Evolutionary conservation across 805 yeast species (phyloP).

Genomic region (Metschnikowia lochheadii): DNA sequence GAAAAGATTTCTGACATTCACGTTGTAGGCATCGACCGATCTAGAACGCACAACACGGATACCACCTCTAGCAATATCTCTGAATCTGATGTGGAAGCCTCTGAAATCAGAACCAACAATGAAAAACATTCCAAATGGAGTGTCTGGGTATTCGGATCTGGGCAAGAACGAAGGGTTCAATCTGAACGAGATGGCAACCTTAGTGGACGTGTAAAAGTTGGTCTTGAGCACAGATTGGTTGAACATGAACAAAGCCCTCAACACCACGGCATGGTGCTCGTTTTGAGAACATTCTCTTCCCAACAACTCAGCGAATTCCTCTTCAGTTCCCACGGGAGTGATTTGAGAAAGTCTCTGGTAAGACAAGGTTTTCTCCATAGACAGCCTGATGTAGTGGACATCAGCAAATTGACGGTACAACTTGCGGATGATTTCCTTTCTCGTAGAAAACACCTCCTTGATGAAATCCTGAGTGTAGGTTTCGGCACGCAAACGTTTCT

Average conservation of each 20-base stretch:
- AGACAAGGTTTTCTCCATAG: slow-evolving; percentile 73
- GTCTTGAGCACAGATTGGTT: slow-evolving; percentile 88
- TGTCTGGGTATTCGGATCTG: slow-evolving; percentile 79
- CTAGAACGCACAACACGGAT: slow-evolving; percentile 90
- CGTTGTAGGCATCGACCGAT: slow-evolving; percentile 76
- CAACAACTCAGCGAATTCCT: slow-evolving; percentile 67
- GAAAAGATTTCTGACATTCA: slow-evolving; percentile 81
- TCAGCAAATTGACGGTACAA: slow-evolving; percentile 90
- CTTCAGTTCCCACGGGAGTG: slow-evolving; percentile 68
- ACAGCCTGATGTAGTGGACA: slow-evolving; percentile 72
- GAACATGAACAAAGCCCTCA: slow-evolving; percentile 77
- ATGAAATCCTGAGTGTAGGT: slow-evolving; percentile 87
- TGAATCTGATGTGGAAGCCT: slow-evolving; percentile 95
- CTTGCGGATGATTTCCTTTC: slow-evolving; percentile 70
- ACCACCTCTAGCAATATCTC: slow-evolving; percentile 98
- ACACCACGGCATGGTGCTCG: slow-evolving; percentile 71
- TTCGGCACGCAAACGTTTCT: slow-evolving; percentile 86
- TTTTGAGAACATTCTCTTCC: slow-evolving; percentile 72
- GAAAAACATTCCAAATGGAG: slow-evolving; percentile 91
- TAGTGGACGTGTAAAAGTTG: slow-evolving; percentile 88
- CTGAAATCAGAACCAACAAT: slow-evolving; percentile 95
- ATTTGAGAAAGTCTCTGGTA: slow-evolving; percentile 81
- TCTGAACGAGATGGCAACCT: slow-evolving; percentile 92
- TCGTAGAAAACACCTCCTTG: slow-evolving; percentile 65
- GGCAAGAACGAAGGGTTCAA: slow-evolving; percentile 86